Base-by-base conservation (phyloP, 2,329 filamentous ascomycete genomes). In the Aureobasidium subglaciale region DNA sequence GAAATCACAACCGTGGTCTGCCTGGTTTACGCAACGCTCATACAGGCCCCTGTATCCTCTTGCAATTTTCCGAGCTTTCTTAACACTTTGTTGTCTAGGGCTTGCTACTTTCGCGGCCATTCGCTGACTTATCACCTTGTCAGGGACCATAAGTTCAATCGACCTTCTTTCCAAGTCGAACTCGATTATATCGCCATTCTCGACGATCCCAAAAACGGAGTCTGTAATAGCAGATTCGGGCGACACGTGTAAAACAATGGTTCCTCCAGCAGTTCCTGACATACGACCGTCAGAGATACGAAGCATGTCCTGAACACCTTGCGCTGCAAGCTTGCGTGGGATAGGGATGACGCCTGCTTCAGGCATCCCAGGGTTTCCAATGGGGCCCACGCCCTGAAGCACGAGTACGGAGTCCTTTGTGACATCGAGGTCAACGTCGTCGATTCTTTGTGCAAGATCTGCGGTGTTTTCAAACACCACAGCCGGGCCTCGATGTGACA, bases 11-110 rank as follows among this genome's bases (percentile, higher is more conserved):
- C 82, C 82, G 2, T 74, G 62, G 58, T 84, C 74, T 0, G 82
- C 82, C 64, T 84, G 80, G 20, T 81, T 83, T 0, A 85, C 82
- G 13, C 71, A 73, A 5, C 79, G 69, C 73, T 82, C 75, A 63
- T 83, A 85, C 48, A 85, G 62, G 0, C 80, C 81, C 2, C 78
- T 69, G 66, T 85, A 85, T 0, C 82, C 82, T 61, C 81, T 74
- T 61, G 69, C 58, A 48, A 64, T 63, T 15, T 65, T 59, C 13
- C 65, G 64, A 56, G 63, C 49, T 41, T 64, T 59, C 27, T 64
- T 58, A 30, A 68, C 61, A 11, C 62, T 16, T 27, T 29, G 24
- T 6, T 11, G 15, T 2, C 4, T 11, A 27, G 40, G 18, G 10
- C 22, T 27, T 3, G 35, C 18, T 11, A 18, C 40, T 42, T n/a